These are phyloP conservation scores for Immersiella caudata DNA, from an alignment of 495 filamentous ascomycete species.

Conservation along the genomic window DNA sequence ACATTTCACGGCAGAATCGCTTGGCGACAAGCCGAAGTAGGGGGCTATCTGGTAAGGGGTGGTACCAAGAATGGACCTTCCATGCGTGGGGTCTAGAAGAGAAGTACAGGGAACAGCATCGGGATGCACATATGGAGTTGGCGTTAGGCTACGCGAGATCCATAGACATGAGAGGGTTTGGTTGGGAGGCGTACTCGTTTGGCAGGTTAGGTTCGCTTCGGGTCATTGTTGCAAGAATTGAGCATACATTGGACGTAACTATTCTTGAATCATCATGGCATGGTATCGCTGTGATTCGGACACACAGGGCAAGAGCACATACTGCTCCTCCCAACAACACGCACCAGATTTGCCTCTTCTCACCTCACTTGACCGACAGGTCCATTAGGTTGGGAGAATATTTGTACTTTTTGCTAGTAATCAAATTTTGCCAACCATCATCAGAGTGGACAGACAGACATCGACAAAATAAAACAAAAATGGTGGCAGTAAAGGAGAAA, in stretches of 20 bases:
- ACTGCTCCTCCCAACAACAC: too few species aligned
- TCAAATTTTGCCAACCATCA: not conserved
- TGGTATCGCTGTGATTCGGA: not conserved
- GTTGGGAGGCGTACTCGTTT: not conserved
- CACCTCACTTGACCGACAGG: too few species aligned
- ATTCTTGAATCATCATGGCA: not conserved
- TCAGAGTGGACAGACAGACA: not conserved
- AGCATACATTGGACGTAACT: not conserved
- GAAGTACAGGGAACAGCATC: not conserved
- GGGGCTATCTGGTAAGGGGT: not conserved
- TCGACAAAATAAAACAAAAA: not conserved
- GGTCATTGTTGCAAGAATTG: not conserved
- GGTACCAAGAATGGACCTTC: not conserved
- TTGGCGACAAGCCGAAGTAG: not conserved
- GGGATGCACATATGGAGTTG: not conserved
- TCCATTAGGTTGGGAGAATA: not conserved
- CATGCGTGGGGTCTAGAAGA: not conserved
- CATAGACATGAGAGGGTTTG: not conserved
- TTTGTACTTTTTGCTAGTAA: not conserved
- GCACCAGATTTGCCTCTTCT: too few species aligned
- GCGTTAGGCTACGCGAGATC: not conserved
- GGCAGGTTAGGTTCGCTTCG: not conserved
- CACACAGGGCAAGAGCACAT: too few species aligned
- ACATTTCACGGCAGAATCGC: not conserved
- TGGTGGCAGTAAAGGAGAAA: not conserved